phyloP scores from a whole-genome alignment of 176 grass and related monocot species.

The Alloteropsis semialata region DNA sequence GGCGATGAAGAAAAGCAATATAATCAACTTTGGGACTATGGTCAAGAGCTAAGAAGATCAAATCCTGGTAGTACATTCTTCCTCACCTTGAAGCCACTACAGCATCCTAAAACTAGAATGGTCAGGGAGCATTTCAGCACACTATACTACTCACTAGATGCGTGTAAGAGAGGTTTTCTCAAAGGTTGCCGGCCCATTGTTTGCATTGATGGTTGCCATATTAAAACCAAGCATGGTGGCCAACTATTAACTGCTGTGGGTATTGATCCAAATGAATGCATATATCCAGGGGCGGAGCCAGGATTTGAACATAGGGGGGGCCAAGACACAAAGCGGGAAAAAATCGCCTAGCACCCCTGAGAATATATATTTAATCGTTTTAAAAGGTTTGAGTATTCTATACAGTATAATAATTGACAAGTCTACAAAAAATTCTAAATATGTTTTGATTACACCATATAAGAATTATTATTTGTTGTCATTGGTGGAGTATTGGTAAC shows the following conservation, averaged over 20 bases:
- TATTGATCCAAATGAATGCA: neutral
- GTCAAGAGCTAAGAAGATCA: neutral
- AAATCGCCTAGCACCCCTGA: no score
- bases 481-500: no score
- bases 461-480: no score
- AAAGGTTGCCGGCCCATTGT: neutral
- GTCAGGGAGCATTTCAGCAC: neutral
- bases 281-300: no score
- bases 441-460: no score
- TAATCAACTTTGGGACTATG: neutral
- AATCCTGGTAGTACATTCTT: neutral
- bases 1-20: neutral
- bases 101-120: neutral
- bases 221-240: neutral
- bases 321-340: no score
- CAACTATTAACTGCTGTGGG: neutral
- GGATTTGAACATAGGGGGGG: no score
- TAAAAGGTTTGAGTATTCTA: no score
- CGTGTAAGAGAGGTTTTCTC: neutral
- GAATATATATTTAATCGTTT: no score
- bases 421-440: no score
- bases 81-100: neutral
- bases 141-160: neutral
- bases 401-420: no score
- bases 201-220: neutral